Evolutionary conservation across 257 asterid genomes (phyloP), one percentile per base, ranked within the genome.

Genomic region (Oldenlandia corymbosa): DNA sequence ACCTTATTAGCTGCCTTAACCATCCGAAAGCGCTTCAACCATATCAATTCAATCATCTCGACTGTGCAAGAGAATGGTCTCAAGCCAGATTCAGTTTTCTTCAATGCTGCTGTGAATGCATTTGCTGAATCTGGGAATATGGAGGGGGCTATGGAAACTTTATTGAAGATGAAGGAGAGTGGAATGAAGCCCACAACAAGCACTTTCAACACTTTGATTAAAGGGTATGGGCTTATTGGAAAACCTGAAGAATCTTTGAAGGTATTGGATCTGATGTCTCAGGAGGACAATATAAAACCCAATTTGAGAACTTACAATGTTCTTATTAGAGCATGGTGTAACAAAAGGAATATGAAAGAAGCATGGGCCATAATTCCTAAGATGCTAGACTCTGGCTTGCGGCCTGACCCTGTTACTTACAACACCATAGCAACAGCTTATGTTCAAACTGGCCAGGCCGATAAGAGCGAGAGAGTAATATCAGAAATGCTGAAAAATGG

Each of bases 51-150:
- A 17, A 80, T 88, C 51, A 72, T 85, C 67, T 69, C 85, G 42
- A 70, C 67, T 55, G 91, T 88, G 68, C 72, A 76, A 66, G 73
- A 78, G 39, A 76, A 59, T 21, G 73, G 80, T 54, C 69, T 76
- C 78, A 73, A 68, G 80, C 88, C 85, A 3, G 91, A 88, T 71
- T 80, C 83, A 2, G 74, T 83, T 41, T 88, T 83, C 79, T 81
- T 80, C 56, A 83, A 83, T 36, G 89, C 91, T 16, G 85, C 77
- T n/a, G 79, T 88, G 50, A 79, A 88, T 76, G 88, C 95, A 1
- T 83, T 81, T 69, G 72, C 96, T 23, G 89, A 85, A 80, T 80
- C 89, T 11, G 89, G 94, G 56, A 77, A 88, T 71, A 82, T 85
- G 89, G 84, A 81, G 57, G 87, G 82, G 67, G 91, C 96, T 63